Base-by-base conservation (phyloP, 1,139 yeast species). In the Chernovozyma sophiae-reginae region DNA sequence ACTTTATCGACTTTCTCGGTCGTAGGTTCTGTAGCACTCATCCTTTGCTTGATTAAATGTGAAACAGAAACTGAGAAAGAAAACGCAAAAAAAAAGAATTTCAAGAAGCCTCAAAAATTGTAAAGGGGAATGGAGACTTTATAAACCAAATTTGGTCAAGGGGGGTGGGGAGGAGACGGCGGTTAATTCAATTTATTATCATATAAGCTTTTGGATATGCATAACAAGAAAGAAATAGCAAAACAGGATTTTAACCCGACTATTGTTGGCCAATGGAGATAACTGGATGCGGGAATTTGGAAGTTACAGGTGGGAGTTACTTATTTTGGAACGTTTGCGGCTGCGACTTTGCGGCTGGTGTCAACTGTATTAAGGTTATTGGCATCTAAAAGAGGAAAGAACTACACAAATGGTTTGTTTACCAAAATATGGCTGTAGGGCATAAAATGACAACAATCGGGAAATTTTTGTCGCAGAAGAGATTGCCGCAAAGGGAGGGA, bases 21-120 rank as follows among this genome's bases (percentile, higher is more conserved):
- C 46, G 74, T 68, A 49, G 76, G 76, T 61, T 69, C 73, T 53
- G 73, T 68, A 53, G 72, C 73, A 64, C 71, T 64, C 72, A 66
- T 67, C 36, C 18, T 34, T 26, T 31, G 45, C n/a, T n/a, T n/a
- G n/a, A n/a, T n/a, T n/a, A n/a, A n/a, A n/a, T n/a, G n/a, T n/a
- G n/a, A 19, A 26, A 34, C 26, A 33, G 29, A 31, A 37, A 27
- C 15, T 15, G 29, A 25, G 22, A 31, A 27, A 22, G 32, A 26
- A 30, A 23, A 18, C 25, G 28, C 35, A 33, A 25, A 31, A 37
- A 28, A 31, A 27, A 36, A 30, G 30, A 30, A 16, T 8, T 20
- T 14, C 18, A 30, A n/a, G n/a, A n/a, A n/a, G n/a, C n/a, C n/a
- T n/a, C n/a, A n/a, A n/a, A 33, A 32, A 23, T 17, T 24, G 10